Conservation (phyloP, 208 protist genomes). For the Spongospora subterranea region DNA sequence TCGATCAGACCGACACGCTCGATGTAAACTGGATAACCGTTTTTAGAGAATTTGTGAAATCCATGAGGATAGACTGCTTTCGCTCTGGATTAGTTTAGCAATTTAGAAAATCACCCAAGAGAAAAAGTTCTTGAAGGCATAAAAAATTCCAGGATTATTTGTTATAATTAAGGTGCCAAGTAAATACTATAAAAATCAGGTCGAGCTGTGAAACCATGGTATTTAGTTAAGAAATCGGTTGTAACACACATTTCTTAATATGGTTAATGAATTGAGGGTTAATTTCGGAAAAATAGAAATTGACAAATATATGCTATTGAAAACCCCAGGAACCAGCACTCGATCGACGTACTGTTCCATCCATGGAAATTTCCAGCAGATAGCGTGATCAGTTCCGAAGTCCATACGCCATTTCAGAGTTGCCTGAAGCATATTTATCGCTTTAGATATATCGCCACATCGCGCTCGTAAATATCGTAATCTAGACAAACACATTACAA, state of each 20-base stretch:
- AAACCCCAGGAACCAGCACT: background rate
- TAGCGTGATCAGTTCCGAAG: conserved; percentile 3
- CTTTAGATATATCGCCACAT: background rate
- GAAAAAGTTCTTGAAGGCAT: too few relatives aligned
- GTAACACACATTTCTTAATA: too few relatives aligned
- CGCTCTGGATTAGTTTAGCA: too few relatives aligned
- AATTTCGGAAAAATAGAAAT: too few relatives aligned
- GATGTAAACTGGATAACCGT: conserved; percentile 14
- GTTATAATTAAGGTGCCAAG: too few relatives aligned
- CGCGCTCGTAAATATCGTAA: background rate
- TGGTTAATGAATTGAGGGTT: too few relatives aligned
- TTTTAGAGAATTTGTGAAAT: conserved; percentile 24
- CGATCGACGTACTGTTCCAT: background rate
- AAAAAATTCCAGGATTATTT: too few relatives aligned
- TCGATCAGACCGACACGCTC: background rate
- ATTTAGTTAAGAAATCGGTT: too few relatives aligned
- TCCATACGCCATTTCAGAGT: background rate
- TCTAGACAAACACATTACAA: background rate
- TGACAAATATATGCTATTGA: background rate
- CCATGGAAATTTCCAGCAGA: background rate
- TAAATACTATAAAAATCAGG: too few relatives aligned
- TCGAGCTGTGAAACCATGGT: too few relatives aligned
- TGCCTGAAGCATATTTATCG: background rate
- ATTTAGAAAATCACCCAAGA: too few relatives aligned
- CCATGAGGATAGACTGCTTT: conserved; percentile 19